Evolutionary conservation across 129 eudicot species (phyloP).

Genomic region (Flaveria sonorensis): DNA sequence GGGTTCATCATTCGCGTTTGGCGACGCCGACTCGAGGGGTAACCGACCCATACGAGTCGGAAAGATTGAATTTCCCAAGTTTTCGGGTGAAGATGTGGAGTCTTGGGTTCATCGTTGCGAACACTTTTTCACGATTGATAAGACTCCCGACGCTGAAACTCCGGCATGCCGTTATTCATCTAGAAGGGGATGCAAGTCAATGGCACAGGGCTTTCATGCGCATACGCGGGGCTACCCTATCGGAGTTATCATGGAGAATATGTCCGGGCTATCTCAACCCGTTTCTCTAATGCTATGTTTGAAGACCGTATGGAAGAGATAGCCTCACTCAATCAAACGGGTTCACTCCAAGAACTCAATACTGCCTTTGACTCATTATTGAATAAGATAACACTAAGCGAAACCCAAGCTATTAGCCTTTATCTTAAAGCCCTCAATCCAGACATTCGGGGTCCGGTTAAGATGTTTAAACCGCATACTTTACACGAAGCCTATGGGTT

Average conservation of each 20-base stretch:
- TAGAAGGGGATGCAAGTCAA: neutral
- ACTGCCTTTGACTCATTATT: neutral
- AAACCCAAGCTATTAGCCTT: too few species aligned
- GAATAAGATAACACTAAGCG: neutral
- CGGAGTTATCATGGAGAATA: neutral
- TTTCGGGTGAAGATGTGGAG: too few species aligned
- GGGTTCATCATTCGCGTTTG: too few species aligned
- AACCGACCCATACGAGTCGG: too few species aligned
- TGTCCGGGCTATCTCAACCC: neutral
- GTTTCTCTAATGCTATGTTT: neutral
- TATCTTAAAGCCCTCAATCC: too few species aligned
- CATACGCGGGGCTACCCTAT: neutral
- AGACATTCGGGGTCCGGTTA: too few species aligned
- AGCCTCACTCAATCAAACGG: neutral
- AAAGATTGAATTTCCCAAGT: too few species aligned
- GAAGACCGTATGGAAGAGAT: neutral
- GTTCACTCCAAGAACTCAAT: neutral
- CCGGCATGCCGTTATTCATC: neutral
- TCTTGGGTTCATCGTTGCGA: too few species aligned
- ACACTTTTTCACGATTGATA: too few species aligned
- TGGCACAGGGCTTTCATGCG: slow-evolving; percentile 3
- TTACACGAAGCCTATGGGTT: too few species aligned
- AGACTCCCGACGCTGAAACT: neutral
- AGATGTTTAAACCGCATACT: too few species aligned
- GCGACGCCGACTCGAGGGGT: too few species aligned